Conservation (phyloP, 345 rosid species). For the Balakata baccata region DNA sequence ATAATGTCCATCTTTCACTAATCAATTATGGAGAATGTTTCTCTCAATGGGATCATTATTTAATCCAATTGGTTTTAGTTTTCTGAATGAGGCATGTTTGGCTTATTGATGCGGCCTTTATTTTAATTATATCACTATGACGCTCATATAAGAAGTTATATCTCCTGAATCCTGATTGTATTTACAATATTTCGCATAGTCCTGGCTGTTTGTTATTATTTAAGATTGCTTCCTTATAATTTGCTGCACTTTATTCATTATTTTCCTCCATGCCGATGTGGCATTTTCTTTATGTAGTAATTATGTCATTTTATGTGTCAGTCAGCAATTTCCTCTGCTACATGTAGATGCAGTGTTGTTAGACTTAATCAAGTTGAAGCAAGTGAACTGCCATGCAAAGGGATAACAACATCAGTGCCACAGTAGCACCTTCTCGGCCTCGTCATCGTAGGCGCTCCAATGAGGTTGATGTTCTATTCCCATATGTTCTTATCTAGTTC, state of each 20-base stretch:
- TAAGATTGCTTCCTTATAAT: neutral
- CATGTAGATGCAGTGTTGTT: slow-evolving; percentile 7
- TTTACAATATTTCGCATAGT: neutral
- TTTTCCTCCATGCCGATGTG: neutral
- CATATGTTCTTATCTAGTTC: neutral
- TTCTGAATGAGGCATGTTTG: neutral
- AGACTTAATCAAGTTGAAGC: slow-evolving; percentile 7
- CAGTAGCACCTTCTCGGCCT: slow-evolving; percentile 49
- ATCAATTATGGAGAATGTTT: neutral
- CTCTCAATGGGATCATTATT: neutral
- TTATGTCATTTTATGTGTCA: slow-evolving; percentile 7
- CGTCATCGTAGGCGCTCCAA: slow-evolving; percentile 68
- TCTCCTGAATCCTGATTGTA: neutral
- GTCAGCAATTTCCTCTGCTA: slow-evolving; percentile 7
- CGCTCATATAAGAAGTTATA: neutral
- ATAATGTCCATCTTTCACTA: neutral
- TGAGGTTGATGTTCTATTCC: slow-evolving; percentile 48
- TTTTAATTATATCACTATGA: neutral
- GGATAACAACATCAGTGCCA: slow-evolving; percentile 40
- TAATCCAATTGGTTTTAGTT: neutral
- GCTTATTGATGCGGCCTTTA: neutral
- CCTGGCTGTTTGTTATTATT: neutral
- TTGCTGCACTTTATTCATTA: neutral
- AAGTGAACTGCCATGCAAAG: slow-evolving; percentile 50
- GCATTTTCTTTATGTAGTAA: neutral